Percentiles rank a stretch among this genome's conserved stretches.
Conservation (phyloP, 2,329 filamentous ascomycete genomes). For the Incumbomyces delicatus region DNA sequence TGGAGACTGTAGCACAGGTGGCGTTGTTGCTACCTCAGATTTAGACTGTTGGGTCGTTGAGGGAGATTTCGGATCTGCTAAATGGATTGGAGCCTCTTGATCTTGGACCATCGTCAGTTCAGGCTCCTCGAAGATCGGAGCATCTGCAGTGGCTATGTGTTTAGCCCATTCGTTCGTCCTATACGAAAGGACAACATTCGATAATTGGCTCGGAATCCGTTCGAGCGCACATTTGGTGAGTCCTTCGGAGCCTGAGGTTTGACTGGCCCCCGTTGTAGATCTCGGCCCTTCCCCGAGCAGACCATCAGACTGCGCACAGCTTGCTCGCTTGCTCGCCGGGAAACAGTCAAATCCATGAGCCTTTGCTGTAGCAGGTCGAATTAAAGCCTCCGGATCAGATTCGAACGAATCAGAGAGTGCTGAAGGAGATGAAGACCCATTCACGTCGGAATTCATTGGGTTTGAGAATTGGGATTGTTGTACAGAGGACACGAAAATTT, state of each 20-base stretch:
- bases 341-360: conserved; percentile 3
- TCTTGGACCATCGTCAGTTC: conserved; percentile 35
- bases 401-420: conserved; percentile 5
- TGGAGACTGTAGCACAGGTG: conserved; percentile 6
- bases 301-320: not conserved
- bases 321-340: not conserved
- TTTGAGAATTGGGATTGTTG: not conserved
- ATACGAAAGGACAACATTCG: conserved; percentile 69
- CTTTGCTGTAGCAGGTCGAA: not conserved
- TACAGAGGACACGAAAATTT: conserved; percentile 15
- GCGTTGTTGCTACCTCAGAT: not conserved
- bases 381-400: conserved; percentile 7
- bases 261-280: not conserved
- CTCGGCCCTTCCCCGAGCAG: not conserved
- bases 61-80: conserved; percentile 8
- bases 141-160: conserved; percentile 68
- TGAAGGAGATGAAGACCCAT: conserved; percentile 4
- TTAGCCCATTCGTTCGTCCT: conserved; percentile 96
- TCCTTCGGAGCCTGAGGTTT: conserved; percentile 18
- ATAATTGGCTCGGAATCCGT: conserved; percentile 59
- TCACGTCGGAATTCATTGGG: not conserved
- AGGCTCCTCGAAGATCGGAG: conserved; percentile 55
- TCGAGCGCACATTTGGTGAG: conserved; percentile 35
- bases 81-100: conserved; percentile 12
- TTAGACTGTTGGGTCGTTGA: not conserved